Base-by-base conservation (phyloP, 306 rosid genomes). In the Acacia melanoxylon region DNA sequence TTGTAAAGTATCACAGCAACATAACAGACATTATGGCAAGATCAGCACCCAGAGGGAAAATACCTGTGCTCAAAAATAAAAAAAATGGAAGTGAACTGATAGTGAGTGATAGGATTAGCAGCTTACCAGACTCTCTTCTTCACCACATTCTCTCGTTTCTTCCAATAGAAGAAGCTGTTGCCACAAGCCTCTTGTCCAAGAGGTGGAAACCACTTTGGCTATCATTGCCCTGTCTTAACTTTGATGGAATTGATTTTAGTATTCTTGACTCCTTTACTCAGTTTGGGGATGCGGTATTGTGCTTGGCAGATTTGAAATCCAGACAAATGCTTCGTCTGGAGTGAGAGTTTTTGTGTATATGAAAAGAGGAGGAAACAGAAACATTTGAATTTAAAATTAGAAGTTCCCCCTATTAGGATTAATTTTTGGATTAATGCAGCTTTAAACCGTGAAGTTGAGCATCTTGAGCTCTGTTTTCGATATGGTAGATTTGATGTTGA, bases 181-280 rank as follows among this genome's bases (percentile, higher is more conserved):
- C 59, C 24, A 84, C 87, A 17, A 78, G 82, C 48, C 24, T 78
- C 48, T 80, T 84, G 37, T 87, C 86, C 3, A 81, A 58, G 51
- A 74, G 75, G 14, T 87, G 88, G 90, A 66, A 7, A 1, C 31
- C 80, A 20, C 35, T 87, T 8, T 87, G 88, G 83, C 67, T 33
- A 10, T 75, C 29, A 1, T 51, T 78, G 37, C 10, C 71, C n/a
- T 15, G 35, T 17, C 73, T 82, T 66, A 11, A 33, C 71, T 31
- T 66, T 13, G 41, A 29, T 5, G 69, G 35, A 12, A 2, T 6
- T 8, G 5, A 10, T 13, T 22, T 25, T 24, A 0, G 0, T 51
- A 2, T 3, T 51, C 3, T 51, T 51, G 59, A 19, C 3, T 16
- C 9, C 22, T 51, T 51, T 19, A 5, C 8, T 63, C 69, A 63